Conservation (phyloP, 495 filamentous ascomycete genomes). For the Tuber umbilicatum region DNA sequence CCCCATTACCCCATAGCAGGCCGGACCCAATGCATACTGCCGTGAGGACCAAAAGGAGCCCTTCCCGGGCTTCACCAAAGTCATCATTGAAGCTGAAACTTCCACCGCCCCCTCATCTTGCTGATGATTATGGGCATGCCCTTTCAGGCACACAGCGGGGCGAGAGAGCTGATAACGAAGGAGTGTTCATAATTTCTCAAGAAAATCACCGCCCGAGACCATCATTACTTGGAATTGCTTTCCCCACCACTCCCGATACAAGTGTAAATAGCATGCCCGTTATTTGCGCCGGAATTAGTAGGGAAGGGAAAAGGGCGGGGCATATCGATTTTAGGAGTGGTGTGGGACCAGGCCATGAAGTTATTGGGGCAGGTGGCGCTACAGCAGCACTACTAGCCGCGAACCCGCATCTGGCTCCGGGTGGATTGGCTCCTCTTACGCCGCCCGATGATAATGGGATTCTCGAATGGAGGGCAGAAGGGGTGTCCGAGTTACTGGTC, state of each 20-base stretch:
- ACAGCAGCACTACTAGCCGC: slow-evolving; percentile 38
- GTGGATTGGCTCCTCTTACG: slow-evolving; percentile 40
- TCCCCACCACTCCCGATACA: slow-evolving; percentile 39
- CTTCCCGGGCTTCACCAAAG: slow-evolving; percentile 29
- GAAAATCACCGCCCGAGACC: slow-evolving; percentile 32
- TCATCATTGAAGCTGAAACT: slow-evolving; percentile 35
- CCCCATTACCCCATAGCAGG: slow-evolving; percentile 17
- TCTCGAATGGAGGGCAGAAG: slow-evolving; percentile 39
- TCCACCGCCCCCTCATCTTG: slow-evolving; percentile 33
- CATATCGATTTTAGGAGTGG: slow-evolving; percentile 18
- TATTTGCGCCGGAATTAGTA: slow-evolving; percentile 33
- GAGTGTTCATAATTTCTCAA: slow-evolving; percentile 9
- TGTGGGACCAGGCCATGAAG: slow-evolving; percentile 27
- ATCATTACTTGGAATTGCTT: slow-evolving; percentile 36
- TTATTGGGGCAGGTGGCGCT: slow-evolving; percentile 33
- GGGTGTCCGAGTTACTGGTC: slow-evolving; percentile 22
- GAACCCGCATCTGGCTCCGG: slow-evolving; percentile 37
- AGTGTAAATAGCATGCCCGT: slow-evolving; percentile 36
- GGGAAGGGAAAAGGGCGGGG: slow-evolving; percentile 25
- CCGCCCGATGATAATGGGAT: slow-evolving; percentile 43
- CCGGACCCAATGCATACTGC: slow-evolving; percentile 21
- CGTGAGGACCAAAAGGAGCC: slow-evolving; percentile 22
- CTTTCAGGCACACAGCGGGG: slow-evolving; percentile 17
- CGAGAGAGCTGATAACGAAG: slow-evolving; percentile 20
- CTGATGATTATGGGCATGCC: slow-evolving; percentile 30